These are phyloP conservation scores for Chaetomidium leptoderma DNA, from an alignment of 495 filamentous ascomycete genomes.

Conservation along the genomic window DNA sequence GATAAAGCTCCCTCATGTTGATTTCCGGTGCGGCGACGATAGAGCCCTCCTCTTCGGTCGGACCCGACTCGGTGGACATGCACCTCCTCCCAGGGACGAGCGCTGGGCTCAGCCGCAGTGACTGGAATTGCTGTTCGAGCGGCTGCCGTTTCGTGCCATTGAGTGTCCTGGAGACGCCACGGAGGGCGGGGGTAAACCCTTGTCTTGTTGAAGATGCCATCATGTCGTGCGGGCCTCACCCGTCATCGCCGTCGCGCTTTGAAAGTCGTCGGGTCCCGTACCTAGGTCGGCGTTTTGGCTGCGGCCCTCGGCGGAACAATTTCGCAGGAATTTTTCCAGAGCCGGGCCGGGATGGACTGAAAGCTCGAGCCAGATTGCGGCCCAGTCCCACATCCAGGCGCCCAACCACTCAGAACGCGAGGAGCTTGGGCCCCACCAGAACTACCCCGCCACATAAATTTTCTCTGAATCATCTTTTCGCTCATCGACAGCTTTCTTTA, in stretches of 20 bases:
- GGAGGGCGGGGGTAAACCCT: slow-evolving; percentile 25
- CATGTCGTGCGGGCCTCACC: slow-evolving; percentile 20
- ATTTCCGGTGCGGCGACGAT: slow-evolving; percentile 21
- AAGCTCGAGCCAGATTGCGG: slow-evolving; percentile 18
- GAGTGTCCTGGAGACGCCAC: slow-evolving; percentile 19
- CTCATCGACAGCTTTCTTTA: slow-evolving; percentile 20
- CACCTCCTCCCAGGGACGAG: slow-evolving; percentile 14
- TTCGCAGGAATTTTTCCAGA: slow-evolving; percentile 29
- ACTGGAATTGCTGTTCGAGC: slow-evolving; percentile 29
- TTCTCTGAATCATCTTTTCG: slow-evolving; percentile 25
- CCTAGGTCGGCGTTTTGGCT: background rate
- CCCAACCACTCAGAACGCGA: background rate
- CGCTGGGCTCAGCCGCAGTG: slow-evolving; percentile 21
- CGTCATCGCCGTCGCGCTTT: slow-evolving; percentile 23
- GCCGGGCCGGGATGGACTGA: too few species aligned
- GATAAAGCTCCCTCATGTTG: slow-evolving; percentile 10
- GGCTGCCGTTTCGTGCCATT: slow-evolving; percentile 21
- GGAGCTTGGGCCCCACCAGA: slow-evolving; percentile 10
- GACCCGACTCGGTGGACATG: slow-evolving; percentile 22
- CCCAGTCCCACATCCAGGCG: background rate
- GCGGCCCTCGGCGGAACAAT: slow-evolving; percentile 24
- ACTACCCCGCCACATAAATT: slow-evolving; percentile 35
- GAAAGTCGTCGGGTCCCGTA: slow-evolving; percentile 14
- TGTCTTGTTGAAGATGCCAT: slow-evolving; percentile 34
- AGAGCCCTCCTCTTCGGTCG: slow-evolving; percentile 16